Evolutionary conservation across 805 yeast species (phyloP).

Genomic region (Starmerella tilneyi): DNA sequence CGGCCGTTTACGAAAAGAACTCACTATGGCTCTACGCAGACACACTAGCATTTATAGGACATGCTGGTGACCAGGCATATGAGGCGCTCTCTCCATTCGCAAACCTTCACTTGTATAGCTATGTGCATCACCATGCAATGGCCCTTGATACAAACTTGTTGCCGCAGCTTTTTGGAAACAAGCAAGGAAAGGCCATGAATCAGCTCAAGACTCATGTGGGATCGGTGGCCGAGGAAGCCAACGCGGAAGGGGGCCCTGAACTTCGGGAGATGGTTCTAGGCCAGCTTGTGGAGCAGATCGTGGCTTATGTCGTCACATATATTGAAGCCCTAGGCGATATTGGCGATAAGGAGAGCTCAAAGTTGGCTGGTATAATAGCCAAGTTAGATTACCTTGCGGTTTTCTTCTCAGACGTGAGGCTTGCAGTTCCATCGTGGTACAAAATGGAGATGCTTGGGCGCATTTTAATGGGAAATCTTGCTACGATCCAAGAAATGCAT

Average conservation of each 20-base stretch:
- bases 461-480: conserved; percentile 30
- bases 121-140: conserved; percentile 1
- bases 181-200: not conserved
- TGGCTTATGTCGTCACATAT: conserved; percentile 19
- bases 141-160: conserved; percentile 13
- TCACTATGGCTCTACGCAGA: conserved; percentile 21
- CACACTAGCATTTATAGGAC: conserved; percentile 11
- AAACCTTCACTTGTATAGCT: conserved; percentile 13
- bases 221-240: conserved; percentile 15
- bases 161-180: conserved; percentile 10
- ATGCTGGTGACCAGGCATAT: not conserved
- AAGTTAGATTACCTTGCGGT: conserved; percentile 18
- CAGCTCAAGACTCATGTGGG: conserved; percentile 12
- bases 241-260: conserved; percentile 20
- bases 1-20: conserved; percentile 17
- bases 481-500: conserved; percentile 27
- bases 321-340: conserved; percentile 27
- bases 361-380: conserved; percentile 14
- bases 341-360: conserved; percentile 27
- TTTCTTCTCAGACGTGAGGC: conserved; percentile 18
- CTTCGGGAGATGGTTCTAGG: conserved; percentile 20
- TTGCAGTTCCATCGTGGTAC: conserved; percentile 31
- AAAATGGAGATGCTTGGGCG: conserved; percentile 31
- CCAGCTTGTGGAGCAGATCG: conserved; percentile 32
- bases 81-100: conserved; percentile 8